A percentile compares a stretch with the other conserved stretches of the same genome.
Conservation (phyloP, 352 stramenopile species). For the Phytophthora uliginosa region DNA sequence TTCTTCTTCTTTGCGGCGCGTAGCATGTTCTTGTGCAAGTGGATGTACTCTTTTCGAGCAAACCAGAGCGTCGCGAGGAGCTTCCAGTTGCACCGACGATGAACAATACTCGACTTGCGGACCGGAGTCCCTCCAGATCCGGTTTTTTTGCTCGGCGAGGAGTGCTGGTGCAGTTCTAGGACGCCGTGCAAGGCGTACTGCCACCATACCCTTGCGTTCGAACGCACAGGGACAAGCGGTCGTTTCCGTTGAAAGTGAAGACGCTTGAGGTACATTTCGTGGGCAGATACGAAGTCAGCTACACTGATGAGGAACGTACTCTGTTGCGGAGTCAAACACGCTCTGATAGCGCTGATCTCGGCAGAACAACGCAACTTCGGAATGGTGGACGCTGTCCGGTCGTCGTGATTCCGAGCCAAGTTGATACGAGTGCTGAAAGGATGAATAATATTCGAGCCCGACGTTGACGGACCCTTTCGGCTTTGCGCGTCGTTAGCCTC, state of each 20-base stretch:
- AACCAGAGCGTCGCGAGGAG: slow-evolving; percentile 69
- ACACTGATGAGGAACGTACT: slow-evolving; percentile 86
- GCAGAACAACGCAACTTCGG: slow-evolving; percentile 75
- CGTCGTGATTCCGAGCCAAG: slow-evolving; percentile 85
- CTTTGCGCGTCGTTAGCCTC: slow-evolving; percentile 16
- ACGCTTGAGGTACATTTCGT: slow-evolving; percentile 87
- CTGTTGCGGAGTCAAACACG: slow-evolving; percentile 72
- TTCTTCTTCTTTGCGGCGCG: slow-evolving; percentile 77
- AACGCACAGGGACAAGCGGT: slow-evolving; percentile 55
- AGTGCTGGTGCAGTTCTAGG: slow-evolving; percentile 59
- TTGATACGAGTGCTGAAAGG: slow-evolving; percentile 83
- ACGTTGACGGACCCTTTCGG: slow-evolving; percentile 18
- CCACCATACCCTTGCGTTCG: slow-evolving; percentile 76
- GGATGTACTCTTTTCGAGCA: slow-evolving; percentile 78
- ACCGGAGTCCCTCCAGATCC: not conserved
- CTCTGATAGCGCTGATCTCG: slow-evolving; percentile 74
- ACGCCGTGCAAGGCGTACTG: slow-evolving; percentile 81
- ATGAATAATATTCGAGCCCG: slow-evolving; percentile 70
- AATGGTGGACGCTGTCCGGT: slow-evolving; percentile 70
- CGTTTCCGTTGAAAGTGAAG: slow-evolving; percentile 81
- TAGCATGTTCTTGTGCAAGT: slow-evolving; percentile 78
- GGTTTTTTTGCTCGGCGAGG: slow-evolving; percentile 13
- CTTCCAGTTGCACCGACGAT: slow-evolving; percentile 61
- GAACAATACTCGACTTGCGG: slow-evolving; percentile 16
- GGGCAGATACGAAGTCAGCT: slow-evolving; percentile 80